Evolutionary conservation across 2,329 filamentous ascomycete species (phyloP), one percentile per base, ranked within the genome.

Genomic region (Pleurostoma richardsiae): DNA sequence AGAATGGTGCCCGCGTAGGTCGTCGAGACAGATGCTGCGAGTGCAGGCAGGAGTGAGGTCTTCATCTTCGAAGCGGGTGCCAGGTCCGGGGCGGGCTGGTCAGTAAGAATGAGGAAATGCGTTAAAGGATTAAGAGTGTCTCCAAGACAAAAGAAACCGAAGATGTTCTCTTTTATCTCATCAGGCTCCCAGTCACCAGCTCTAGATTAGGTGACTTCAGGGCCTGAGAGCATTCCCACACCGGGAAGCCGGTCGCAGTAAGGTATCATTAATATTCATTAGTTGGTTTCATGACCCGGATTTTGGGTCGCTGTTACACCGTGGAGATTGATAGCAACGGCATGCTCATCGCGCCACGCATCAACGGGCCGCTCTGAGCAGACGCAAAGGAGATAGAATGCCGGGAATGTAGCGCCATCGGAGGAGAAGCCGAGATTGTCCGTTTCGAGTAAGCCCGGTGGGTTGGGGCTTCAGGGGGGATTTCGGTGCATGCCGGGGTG

Each of bases 1-100:
- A 82, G 63, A 40, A 82, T 69, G 0, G 71, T 74, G 44, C 73
- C 74, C 56, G 59, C 56, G 58, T 43, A 60, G 56, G 39, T 56
- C 52, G 42, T 53, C 50, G 46, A 55, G 53, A 36, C 40, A 33
- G 11, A 43, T 19, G 43, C 47, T 27, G 52, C 53, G 39, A 54
- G 45, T 29, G 47, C 46, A 44, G 56, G 48, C 38, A 59, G 45
- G 40, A 48, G 44, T 3, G 55, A 52, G 40, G 49, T 46, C 49
- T 49, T 58, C 58, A 60, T 60, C 11, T 43, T 51, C 49, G 39
- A n/a, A 36, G n/a, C 33, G 8, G 33, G 8, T 19, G 19, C 19
- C 19, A 19, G 19, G 19, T 19, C 19, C 19, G 19, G 19, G 19
- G 19, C 19, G 19, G 33, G 33, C 33, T 36, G 33, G 33, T 36